Conservation (phyloP, 2,329 filamentous ascomycete species). For the Cytospora leucostoma region DNA sequence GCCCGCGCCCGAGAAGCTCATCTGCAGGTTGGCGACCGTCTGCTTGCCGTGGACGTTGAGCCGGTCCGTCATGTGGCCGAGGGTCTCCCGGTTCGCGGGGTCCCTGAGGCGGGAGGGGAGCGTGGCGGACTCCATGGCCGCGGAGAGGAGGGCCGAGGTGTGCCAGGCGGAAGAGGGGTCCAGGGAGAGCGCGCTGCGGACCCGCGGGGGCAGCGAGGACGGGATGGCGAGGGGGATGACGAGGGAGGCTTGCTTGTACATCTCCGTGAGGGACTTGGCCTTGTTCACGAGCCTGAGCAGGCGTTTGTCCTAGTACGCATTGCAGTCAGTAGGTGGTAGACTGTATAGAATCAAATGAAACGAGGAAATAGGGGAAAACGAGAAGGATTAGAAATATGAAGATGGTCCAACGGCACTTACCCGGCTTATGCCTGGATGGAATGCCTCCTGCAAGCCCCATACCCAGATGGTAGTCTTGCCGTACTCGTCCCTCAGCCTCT, state of each 20-base stretch:
- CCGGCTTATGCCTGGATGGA: conserved; percentile 50
- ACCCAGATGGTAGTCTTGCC: conserved; percentile 85
- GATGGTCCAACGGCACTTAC: conserved; percentile 39
- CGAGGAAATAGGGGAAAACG: neutral
- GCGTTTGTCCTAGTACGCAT: conserved; percentile 56
- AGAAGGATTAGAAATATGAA: too few species aligned
- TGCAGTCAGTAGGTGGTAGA: neutral
- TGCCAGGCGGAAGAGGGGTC: conserved; percentile 75
- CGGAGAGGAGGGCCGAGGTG: conserved; percentile 71
- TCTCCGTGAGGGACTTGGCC: conserved; percentile 68
- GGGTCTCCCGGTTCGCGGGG: conserved; percentile 47
- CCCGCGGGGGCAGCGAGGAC: conserved; percentile 49
- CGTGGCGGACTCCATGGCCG: conserved; percentile 76
- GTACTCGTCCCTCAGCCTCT: conserved; percentile 84
- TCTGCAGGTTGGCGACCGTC: conserved; percentile 72
- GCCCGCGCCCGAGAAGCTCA: conserved; percentile 55
- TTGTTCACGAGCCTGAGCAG: conserved; percentile 70
- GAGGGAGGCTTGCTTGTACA: conserved; percentile 72
- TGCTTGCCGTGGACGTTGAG: conserved; percentile 79
- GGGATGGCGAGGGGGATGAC: conserved; percentile 74
- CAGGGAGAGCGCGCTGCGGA: conserved; percentile 53
- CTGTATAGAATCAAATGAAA: neutral
- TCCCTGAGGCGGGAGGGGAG: conserved; percentile 71
- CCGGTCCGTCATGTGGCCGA: conserved; percentile 65
- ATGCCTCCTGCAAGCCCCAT: conserved; percentile 74